A percentile compares a stretch with the other conserved stretches of the same genome.
These are phyloP conservation scores for Fusarium verticillioides DNA, from an alignment of 2,329 filamentous ascomycete genomes.

Conservation along the genomic window DNA sequence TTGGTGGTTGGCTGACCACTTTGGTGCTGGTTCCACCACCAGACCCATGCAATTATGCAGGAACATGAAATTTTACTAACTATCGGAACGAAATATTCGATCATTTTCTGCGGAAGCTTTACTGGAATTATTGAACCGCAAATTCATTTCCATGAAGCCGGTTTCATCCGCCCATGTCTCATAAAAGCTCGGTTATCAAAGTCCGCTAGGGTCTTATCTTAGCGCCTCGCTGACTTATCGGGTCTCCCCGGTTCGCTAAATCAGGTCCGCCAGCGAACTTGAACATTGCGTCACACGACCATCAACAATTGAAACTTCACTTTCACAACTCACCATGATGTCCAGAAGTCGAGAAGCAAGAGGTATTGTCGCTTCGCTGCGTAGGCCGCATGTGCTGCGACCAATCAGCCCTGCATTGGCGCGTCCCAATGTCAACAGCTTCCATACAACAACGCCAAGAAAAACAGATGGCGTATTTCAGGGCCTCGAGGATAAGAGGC, in stretches of 20 bases:
- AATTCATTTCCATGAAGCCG: not conserved
- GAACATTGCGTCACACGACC: constrained; percentile 18
- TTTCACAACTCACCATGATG: constrained; percentile 20
- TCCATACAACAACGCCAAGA: constrained; percentile 30
- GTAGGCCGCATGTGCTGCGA: not conserved
- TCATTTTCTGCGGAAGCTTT: not conserved
- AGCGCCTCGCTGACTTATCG: constrained; percentile 3
- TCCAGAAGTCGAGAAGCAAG: constrained; percentile 5
- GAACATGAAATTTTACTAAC: not conserved
- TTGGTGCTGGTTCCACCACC: not conserved
- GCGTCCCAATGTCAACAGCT: not conserved
- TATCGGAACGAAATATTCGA: too few relatives aligned
- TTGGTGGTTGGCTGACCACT: not conserved
- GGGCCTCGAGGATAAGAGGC: constrained; percentile 41
- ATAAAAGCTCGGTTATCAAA: not conserved
- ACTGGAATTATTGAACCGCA: not conserved
- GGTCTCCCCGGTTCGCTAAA: not conserved
- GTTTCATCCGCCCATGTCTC: not conserved
- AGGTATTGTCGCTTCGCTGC: constrained; percentile 8
- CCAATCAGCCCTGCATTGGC: not conserved
- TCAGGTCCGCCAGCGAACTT: not conserved
- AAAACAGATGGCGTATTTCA: constrained; percentile 47
- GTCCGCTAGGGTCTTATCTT: not conserved
- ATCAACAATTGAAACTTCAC: constrained; percentile 1
- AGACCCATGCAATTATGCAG: not conserved